Conservation (phyloP, 1,284 basidiomycete genomes). For the Ustilago tritici region DNA sequence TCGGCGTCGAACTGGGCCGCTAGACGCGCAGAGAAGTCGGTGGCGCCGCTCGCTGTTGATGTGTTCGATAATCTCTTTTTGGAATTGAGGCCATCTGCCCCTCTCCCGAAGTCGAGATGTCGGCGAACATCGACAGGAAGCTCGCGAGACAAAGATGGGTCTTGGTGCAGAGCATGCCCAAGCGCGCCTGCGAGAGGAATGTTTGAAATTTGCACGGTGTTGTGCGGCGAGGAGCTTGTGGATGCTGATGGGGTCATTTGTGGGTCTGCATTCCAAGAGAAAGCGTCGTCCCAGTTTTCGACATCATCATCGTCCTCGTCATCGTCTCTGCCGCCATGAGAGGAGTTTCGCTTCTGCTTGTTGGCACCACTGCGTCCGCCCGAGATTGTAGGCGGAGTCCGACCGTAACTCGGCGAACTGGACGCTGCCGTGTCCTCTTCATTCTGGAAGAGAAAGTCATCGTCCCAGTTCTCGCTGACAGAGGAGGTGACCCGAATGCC, state of each 20-base stretch:
- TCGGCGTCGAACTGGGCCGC: constrained; percentile 40
- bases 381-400: neutral
- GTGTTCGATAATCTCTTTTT: constrained; percentile 17
- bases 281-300: constrained; percentile 56
- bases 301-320: constrained; percentile 36
- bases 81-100: neutral
- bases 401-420: neutral
- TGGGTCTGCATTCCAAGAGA: constrained; percentile 41
- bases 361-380: neutral
- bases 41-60: constrained; percentile 26
- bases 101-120: constrained; percentile 6
- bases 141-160: neutral
- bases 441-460: constrained; percentile 58
- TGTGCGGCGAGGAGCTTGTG: constrained; percentile 17
- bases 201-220: neutral
- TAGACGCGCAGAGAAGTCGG: constrained; percentile 43
- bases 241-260: constrained; percentile 24
- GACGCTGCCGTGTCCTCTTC: constrained; percentile 25
- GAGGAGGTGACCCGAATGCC: constrained; percentile 42
- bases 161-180: neutral
- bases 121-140: constrained; percentile 4
- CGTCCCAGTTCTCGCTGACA: constrained; percentile 60
- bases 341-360: neutral
- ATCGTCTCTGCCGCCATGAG: neutral
- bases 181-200: neutral